Conservation (phyloP, 164 flowering plant species). For the Piper longum region DNA sequence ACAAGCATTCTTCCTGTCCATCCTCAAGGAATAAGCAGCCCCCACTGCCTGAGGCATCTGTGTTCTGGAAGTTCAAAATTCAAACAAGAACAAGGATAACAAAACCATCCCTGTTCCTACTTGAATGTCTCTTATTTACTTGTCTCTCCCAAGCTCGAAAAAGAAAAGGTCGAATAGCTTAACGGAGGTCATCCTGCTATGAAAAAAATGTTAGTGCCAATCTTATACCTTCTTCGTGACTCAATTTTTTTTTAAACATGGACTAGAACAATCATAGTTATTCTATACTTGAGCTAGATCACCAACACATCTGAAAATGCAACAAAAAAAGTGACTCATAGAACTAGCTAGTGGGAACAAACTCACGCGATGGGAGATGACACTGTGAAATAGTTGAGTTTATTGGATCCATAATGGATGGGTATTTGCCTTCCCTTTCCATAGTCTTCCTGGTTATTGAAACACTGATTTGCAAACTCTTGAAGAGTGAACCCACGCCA, state of each 20-base stretch:
- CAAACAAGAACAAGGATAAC: neutral
- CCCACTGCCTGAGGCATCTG: conserved; percentile 95
- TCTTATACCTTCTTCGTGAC: too few species aligned
- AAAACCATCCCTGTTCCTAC: too few species aligned
- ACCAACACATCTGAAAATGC: neutral
- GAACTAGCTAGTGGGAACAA: neutral
- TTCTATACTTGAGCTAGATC: neutral
- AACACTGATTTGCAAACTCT: conserved; percentile 74
- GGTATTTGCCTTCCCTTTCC: conserved; percentile 98
- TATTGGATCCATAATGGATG: conserved; percentile 63
- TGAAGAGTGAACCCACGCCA: conserved; percentile 90
- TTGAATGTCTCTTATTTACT: too few species aligned
- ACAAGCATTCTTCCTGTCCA: conserved; percentile 84
- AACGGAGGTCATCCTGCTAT: too few species aligned
- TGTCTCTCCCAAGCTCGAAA: too few species aligned
- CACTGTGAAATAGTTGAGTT: conserved; percentile 68
- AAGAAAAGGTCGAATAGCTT: too few species aligned
- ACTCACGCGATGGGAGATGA: conserved; percentile 88
- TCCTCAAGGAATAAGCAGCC: conserved; percentile 92
- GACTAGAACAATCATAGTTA: too few species aligned
- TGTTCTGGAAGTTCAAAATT: conserved; percentile 29
- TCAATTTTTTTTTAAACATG: too few species aligned
- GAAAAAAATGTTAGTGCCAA: too few species aligned
- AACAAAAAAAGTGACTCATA: neutral
- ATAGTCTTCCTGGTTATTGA: conserved; percentile 55